phyloP scores from a whole-genome alignment of 345 rosid species.

The Populus tremula region DNA sequence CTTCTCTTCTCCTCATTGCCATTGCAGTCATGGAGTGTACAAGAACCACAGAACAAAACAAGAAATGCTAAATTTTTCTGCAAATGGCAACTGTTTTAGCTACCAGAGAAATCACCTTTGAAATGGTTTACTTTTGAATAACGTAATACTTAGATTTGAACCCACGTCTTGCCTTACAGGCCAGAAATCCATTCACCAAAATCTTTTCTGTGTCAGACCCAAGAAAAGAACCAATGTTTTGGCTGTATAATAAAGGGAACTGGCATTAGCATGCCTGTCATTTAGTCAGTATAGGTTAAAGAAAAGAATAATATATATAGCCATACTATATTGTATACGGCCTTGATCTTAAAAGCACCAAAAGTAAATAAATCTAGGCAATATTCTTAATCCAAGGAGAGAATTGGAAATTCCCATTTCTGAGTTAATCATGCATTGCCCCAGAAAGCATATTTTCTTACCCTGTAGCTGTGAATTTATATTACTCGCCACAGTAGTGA shows the following conservation, averaged over 20 bases:
- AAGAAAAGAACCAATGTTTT: conserved; percentile 36
- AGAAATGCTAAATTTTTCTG: conserved; percentile 16
- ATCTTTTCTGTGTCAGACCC: conserved; percentile 47
- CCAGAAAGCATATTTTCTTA: neutral
- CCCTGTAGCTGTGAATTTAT: neutral
- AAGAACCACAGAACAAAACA: conserved; percentile 31
- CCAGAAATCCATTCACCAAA: conserved; percentile 51
- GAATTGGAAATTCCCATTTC: conserved; percentile 26
- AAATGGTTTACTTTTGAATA: conserved; percentile 26
- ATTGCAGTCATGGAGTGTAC: conserved; percentile 25
- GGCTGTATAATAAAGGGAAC: conserved; percentile 46
- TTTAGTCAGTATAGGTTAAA: conserved; percentile 14
- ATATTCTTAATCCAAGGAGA: conserved; percentile 26
- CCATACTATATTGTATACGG: conserved; percentile 3
- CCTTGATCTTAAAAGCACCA: conserved; percentile 37
- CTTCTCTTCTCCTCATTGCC: conserved; percentile 32
- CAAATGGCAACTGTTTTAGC: neutral
- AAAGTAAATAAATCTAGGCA: conserved; percentile 21
- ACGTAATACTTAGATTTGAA: conserved; percentile 38
- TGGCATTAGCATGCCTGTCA: conserved; percentile 68
- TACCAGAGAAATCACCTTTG: conserved; percentile 19
- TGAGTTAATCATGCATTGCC: conserved; percentile 21
- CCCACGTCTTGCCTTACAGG: conserved; percentile 41
- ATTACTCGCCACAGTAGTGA: neutral
- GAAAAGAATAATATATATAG: conserved; percentile 16